phyloP scores from a whole-genome alignment of 805 yeast genomes.

The Hemisphaericaspora nanyangensis region DNA sequence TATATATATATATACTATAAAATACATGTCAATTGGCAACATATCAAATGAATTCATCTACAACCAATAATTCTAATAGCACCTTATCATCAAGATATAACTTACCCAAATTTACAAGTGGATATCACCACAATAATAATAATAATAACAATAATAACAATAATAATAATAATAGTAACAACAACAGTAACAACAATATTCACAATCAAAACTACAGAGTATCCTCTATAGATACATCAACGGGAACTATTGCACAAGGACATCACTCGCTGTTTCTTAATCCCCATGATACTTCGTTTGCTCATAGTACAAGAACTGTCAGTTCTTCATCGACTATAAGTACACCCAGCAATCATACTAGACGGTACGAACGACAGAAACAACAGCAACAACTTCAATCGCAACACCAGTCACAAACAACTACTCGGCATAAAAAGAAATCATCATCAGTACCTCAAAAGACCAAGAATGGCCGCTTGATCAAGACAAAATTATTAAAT shows the following conservation, averaged over 20 bases:
- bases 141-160: conserved; percentile 1
- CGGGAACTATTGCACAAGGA: neutral
- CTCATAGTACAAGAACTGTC: conserved; percentile 24
- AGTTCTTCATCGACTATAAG: conserved; percentile 38
- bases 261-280: neutral
- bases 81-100: neutral
- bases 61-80: neutral
- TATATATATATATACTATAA: too few relatives aligned
- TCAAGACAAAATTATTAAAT: conserved; percentile 35
- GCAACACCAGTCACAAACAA: conserved; percentile 3
- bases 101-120: conserved; percentile 4
- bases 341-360: conserved; percentile 40
- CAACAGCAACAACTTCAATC: conserved; percentile 12
- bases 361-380: conserved; percentile 27
- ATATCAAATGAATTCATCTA: conserved; percentile 4
- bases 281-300: neutral
- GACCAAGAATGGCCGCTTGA: conserved; percentile 22
- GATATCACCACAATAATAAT: neutral
- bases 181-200: conserved; percentile 2
- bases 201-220: neutral
- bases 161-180: neutral
- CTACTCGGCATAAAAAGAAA: neutral
- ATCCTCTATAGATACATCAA: neutral
- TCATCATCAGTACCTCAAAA: neutral
- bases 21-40: too few relatives aligned